Base-by-base conservation (phyloP, 257 asterid genomes). In the Salvia hispanica region DNA sequence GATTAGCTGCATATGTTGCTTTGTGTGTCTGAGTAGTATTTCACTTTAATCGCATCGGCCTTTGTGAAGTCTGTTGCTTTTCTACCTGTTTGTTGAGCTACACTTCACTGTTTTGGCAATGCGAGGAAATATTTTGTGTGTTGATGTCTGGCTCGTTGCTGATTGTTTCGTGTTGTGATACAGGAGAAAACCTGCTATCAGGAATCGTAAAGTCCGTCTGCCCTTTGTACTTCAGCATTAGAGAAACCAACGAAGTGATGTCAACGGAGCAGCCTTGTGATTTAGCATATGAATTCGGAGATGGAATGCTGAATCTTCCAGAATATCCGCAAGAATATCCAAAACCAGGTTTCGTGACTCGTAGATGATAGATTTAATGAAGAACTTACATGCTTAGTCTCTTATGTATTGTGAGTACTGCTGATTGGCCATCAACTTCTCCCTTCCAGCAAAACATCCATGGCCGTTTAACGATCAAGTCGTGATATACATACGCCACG, bases 191-290 rank as follows among this genome's bases (percentile, higher is more conserved):
- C 60, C 60, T 78, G 64, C 66, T 86, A 63, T 66, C 78, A 55
- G 81, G 90, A 72, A 59, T 86, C 63, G 61, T 83, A 67, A 77
- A 78, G 46, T 72, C 88, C 62, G 7, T 66, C 34, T 74, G 48
- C 50, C 95, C 97, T 67, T 69, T 88, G 79, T 91, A 91, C 85
- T 91, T 91, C 63, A 78, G 52, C 28, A 80, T 82, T 44, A 80
- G 52, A 68, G 79, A 83, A 64, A 43, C 69, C 65, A 76, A 79
- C 68, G 96, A 91, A 82, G 92, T 91, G 58, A 74, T 91, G 86
- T 78, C 95, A 48, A 91, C 97, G 33, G 97, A 91, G 77, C 79
- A 88, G 66, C 96, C 97, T 52, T 91, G 97, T 83, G 97, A 91
- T 71, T 85, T 91, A 13, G 90, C 95, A 0, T 91, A 88, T 66